Conservation (phyloP, 148 eudicot genomes). For the Rhododendron williamsianum region DNA sequence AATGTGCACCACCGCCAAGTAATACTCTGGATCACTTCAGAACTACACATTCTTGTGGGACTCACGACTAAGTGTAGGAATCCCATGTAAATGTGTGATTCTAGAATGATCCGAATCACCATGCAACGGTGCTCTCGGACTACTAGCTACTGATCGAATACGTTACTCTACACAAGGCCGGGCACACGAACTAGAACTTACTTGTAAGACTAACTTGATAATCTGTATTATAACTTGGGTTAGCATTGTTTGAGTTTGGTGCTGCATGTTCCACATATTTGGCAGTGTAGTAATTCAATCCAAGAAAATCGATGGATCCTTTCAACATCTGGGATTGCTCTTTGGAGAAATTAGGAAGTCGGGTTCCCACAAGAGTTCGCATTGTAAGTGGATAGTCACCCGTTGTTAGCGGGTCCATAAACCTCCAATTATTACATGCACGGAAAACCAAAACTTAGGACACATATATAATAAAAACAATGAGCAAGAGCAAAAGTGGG, state of each 20-base stretch:
- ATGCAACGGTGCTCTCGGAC: too few species aligned
- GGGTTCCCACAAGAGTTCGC: conserved; percentile 23
- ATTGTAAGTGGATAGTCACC: conserved; percentile 33
- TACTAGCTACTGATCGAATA: too few species aligned
- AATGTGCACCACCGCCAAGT: neutral
- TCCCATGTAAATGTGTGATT: neutral
- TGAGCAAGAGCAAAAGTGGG: neutral
- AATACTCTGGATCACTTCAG: neutral
- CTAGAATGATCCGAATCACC: neutral
- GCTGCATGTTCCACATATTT: conserved; percentile 41
- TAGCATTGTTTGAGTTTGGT: conserved; percentile 15
- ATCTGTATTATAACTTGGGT: conserved; percentile 39
- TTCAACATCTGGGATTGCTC: conserved; percentile 27
- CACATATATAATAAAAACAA: neutral
- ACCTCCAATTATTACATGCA: conserved; percentile 19
- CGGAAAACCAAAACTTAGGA: neutral
- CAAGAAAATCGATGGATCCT: conserved; percentile 56
- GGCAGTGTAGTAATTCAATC: conserved; percentile 57
- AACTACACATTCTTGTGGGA: neutral
- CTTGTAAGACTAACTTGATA: neutral
- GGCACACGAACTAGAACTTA: neutral
- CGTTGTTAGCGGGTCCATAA: conserved; percentile 28
- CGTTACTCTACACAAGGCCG: neutral
- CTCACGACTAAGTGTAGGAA: neutral
- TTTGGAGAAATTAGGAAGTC: conserved; percentile 33